These are phyloP conservation scores for Oidiodendron maius DNA, from an alignment of 495 filamentous ascomycete species.

Conservation along the genomic window DNA sequence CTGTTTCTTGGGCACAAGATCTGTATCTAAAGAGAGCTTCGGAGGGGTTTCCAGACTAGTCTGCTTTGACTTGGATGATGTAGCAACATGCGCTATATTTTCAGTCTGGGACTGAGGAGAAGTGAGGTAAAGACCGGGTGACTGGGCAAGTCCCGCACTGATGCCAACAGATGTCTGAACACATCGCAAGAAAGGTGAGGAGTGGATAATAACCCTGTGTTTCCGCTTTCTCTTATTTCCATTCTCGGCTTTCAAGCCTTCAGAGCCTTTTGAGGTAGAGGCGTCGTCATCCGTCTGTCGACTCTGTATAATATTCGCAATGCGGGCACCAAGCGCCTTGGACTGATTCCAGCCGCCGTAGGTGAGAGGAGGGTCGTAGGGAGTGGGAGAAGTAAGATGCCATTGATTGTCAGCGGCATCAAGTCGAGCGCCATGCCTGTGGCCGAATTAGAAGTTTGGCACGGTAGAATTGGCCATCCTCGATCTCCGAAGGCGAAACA, in stretches of 20 bases:
- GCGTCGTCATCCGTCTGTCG: conserved; percentile 30
- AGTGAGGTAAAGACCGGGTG: conserved; percentile 27
- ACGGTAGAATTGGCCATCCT: no score
- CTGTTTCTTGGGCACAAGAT: conserved; percentile 6
- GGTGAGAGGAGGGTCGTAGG: conserved; percentile 92
- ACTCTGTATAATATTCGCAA: conserved; percentile 62
- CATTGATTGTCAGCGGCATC: conserved; percentile 91
- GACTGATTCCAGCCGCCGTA: conserved; percentile 92
- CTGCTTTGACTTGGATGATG: conserved; percentile 16
- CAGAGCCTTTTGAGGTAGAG: conserved; percentile 11
- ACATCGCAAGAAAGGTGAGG: conserved; percentile 87
- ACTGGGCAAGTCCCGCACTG: conserved; percentile 77
- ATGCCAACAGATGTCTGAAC: conserved; percentile 90
- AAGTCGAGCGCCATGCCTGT: conserved; percentile 87
- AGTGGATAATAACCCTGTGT: conserved; percentile 82
- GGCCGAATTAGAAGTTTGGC: background rate
- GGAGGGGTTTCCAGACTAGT: conserved; percentile 13
- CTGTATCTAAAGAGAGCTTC: conserved; percentile 11
- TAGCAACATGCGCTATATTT: conserved; percentile 4
- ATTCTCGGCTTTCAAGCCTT: conserved; percentile 7
- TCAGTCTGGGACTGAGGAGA: conserved; percentile 2
- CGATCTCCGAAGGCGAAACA: no score
- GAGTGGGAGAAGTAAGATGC: conserved; percentile 90
- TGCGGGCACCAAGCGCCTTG: conserved; percentile 70
- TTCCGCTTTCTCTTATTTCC: conserved; percentile 48